Evolutionary conservation across 768 basidiomycete genomes (phyloP), one percentile per base, ranked within the genome.

Genomic region (Xerocomellus amylosporus): DNA sequence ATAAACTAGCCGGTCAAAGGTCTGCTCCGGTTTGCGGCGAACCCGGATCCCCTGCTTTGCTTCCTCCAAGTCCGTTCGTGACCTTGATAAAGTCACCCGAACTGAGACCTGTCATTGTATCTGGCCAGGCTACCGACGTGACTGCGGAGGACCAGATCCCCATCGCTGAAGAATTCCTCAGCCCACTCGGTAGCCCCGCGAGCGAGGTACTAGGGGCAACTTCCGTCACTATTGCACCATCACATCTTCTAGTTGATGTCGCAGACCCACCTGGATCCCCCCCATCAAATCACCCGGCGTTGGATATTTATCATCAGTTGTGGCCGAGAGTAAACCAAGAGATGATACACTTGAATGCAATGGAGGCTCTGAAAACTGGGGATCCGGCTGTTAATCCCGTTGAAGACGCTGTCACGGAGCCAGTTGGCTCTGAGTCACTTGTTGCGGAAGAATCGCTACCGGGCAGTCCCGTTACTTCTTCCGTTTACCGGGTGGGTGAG

Each of bases 321-420:
- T 75, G 74, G 74, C 73, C 72, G 8, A 71, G 62, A 53, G 67
- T 71, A 20, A 68, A 67, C 26, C 72, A 74, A 53, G 75, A 76
- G 58, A 69, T 75, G 57, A 63, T 63, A 46, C 70, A 74, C 49
- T 49, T 74, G 33, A 62, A 68, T 52, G 58, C 59, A 3, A 41
- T 43, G 30, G 60, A 61, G 41, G 53, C 22, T 31, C 14, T 19
- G 39, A 45, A 49, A 30, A 17, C 14, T 20, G 45, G 17, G 14
- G 36, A 40, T 28, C 8, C 31, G 8, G n/a, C 13, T 38, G 19
- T 24, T 15, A 8, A 43, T 34, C 20, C 31, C 17, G 31, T 45
- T 3, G 54, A 55, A 43, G 28, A 37, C 3, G 17, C 26, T 36
- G 3, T 28, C 14, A 30, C 20, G 22, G 45, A 57, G 9, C 28